Conservation (phyloP, 768 basidiomycete species). For the Trametes gibbosa region DNA sequence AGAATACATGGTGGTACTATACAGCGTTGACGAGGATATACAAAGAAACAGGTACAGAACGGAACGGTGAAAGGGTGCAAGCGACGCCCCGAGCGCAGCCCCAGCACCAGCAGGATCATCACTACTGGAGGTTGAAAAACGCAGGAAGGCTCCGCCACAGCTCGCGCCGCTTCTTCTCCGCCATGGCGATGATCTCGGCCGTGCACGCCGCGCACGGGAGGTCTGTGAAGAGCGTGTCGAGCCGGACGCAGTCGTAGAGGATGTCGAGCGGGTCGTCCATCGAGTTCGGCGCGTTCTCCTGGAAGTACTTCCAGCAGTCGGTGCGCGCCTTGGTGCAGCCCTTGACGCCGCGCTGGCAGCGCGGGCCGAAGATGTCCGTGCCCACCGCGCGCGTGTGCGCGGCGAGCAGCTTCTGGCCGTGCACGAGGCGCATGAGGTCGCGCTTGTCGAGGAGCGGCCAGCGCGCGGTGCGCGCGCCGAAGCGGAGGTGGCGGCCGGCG, state of each 20-base stretch:
- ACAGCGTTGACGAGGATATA: background rate
- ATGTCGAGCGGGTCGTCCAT: constrained; percentile 33
- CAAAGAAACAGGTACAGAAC: background rate
- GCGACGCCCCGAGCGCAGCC: background rate
- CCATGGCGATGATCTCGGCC: constrained; percentile 23
- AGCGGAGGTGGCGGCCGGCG: constrained; percentile 29
- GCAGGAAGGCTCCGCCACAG: constrained; percentile 30
- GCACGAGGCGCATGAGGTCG: constrained; percentile 31
- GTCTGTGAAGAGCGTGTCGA: constrained; percentile 28
- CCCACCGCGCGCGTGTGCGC: constrained; percentile 30
- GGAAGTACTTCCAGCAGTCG: constrained; percentile 33
- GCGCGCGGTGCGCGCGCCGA: constrained; percentile 31
- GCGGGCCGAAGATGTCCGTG: constrained; percentile 27
- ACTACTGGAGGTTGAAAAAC: constrained; percentile 27
- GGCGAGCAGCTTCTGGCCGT: constrained; percentile 30
- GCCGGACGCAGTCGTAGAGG: constrained; percentile 28
- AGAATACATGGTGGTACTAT: background rate
- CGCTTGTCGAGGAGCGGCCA: constrained; percentile 29
- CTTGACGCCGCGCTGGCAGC: constrained; percentile 26
- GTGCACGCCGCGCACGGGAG: constrained; percentile 29
- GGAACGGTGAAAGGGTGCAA: background rate
- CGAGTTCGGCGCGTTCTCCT: constrained; percentile 31
- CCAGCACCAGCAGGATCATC: too few species aligned
- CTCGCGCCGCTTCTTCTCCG: constrained; percentile 30
- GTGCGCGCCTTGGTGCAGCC: constrained; percentile 27